Percentiles rank a stretch among this genome's conserved stretches.
Evolutionary conservation across 371 early-diverging fungal genomes (phyloP).

Genomic region (Rhizopus microsporus): DNA sequence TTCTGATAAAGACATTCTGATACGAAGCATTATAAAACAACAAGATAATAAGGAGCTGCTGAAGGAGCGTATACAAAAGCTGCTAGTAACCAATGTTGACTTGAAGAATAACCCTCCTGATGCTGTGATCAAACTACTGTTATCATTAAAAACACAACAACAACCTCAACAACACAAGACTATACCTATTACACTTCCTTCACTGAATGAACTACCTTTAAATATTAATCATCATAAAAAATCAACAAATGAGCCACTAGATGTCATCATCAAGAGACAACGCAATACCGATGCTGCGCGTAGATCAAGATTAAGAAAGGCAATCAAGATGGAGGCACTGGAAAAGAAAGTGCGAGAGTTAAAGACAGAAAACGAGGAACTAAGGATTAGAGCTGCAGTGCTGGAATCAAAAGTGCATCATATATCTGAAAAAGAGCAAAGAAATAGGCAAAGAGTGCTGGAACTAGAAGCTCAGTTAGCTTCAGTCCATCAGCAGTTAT

Average conservation of each 20-base stretch:
- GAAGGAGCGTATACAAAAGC: not conserved
- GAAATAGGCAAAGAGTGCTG: conserved; percentile 59
- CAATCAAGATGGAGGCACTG: conserved; percentile 71
- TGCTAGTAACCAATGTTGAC: not conserved
- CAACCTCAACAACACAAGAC: not conserved
- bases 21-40: not conserved
- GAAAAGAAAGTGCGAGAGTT: conserved; percentile 70
- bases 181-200: conserved; percentile 6
- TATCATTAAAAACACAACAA: not conserved
- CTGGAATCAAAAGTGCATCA: conserved; percentile 63
- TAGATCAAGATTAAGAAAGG: conserved; percentile 82
- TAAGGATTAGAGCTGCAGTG: conserved; percentile 64
- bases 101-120: not conserved
- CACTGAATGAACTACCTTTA: conserved; percentile 1
- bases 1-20: conserved; percentile 3
- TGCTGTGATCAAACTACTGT: not conserved
- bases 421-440: conserved; percentile 56
- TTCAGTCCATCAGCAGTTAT: conserved; percentile 26
- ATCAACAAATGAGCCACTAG: not conserved
- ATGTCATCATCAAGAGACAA: conserved; percentile 65
- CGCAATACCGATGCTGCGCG: conserved; percentile 92
- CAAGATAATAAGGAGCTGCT: not conserved
- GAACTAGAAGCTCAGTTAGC: conserved; percentile 66
- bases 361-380: conserved; percentile 62
- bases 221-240: not conserved